phyloP scores from a whole-genome alignment of 2,329 filamentous ascomycete species.

The Neofusicoccum cordaticola region DNA sequence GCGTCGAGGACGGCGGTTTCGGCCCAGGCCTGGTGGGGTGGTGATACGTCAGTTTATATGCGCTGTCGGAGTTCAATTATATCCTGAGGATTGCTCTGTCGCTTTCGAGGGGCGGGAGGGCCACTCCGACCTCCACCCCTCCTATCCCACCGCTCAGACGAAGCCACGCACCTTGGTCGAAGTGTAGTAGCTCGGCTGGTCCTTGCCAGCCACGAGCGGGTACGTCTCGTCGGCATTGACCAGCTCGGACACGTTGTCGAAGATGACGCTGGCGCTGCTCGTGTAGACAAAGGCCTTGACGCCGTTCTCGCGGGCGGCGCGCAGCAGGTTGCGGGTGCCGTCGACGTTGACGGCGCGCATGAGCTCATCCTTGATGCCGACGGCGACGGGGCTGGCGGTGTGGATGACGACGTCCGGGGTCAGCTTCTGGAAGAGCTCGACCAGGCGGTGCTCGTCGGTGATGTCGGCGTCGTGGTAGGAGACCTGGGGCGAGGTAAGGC shows the following conservation, averaged over 20 bases:
- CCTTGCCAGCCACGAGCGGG: slow-evolving; percentile 43
- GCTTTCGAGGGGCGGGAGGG: too few species aligned
- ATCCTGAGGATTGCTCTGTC: too few species aligned
- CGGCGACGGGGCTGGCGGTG: slow-evolving; percentile 39
- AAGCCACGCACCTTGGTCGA: slow-evolving; percentile 43
- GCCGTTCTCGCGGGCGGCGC: slow-evolving; percentile 46
- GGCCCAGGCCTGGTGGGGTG: slow-evolving; percentile 39
- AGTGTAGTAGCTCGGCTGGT: slow-evolving; percentile 52
- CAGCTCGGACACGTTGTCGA: slow-evolving; percentile 44
- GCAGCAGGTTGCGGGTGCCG: slow-evolving; percentile 49
- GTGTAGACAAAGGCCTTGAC: slow-evolving; percentile 55
- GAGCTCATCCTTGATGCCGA: slow-evolving; percentile 33
- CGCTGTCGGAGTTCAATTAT: not conserved
- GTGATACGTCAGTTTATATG: not conserved
- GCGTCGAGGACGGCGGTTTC: slow-evolving; percentile 48
- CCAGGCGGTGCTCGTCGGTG: slow-evolving; percentile 43
- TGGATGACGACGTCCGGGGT: slow-evolving; percentile 50
- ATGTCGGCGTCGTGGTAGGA: slow-evolving; percentile 52
- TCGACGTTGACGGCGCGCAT: slow-evolving; percentile 52
- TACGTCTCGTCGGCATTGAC: slow-evolving; percentile 51
- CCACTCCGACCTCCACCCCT: too few species aligned
- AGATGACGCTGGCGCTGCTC: slow-evolving; percentile 50
- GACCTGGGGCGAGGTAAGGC: slow-evolving; percentile 40
- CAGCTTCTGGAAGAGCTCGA: slow-evolving; percentile 41
- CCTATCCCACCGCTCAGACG: not conserved